Percentiles rank a stretch among this genome's conserved stretches.
phyloP scores from a whole-genome alignment of 257 asterid species.

The Asclepias syriaca region DNA sequence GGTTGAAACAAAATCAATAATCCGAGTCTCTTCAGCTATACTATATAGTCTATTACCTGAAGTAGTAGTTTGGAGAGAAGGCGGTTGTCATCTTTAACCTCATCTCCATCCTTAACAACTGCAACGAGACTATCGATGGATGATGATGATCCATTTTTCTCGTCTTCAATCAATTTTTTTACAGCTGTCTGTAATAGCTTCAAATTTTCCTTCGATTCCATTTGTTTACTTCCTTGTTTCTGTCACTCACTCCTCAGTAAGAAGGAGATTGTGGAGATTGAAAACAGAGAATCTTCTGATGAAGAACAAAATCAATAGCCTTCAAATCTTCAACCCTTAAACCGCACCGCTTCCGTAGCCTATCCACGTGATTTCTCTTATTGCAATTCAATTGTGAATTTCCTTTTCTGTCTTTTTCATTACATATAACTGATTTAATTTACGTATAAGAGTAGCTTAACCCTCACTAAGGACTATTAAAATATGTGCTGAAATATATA shows the following conservation, averaged over 20 bases:
- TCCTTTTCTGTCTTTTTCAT: background rate
- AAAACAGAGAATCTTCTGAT: background rate
- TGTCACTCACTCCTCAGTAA: background rate
- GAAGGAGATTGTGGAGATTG: background rate
- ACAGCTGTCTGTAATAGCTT: slow-evolving; percentile 33
- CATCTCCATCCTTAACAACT: slow-evolving; percentile 11
- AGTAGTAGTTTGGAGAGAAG: slow-evolving; percentile 29
- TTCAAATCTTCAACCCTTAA: background rate
- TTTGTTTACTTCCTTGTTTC: slow-evolving; percentile 7
- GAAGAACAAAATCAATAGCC: background rate
- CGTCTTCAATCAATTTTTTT: slow-evolving; percentile 29
- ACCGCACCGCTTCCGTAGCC: background rate
- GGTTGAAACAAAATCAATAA: background rate
- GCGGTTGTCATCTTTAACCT: slow-evolving; percentile 5
- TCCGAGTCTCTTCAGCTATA: background rate
- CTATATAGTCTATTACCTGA: slow-evolving; percentile 29
- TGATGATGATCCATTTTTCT: slow-evolving; percentile 19
- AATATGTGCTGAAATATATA: too few species aligned
- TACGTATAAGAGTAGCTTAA: too few species aligned
- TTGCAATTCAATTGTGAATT: background rate
- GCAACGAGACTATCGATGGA: slow-evolving; percentile 17
- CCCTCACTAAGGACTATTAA: too few species aligned
- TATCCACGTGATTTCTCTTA: background rate
- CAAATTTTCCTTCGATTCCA: slow-evolving; percentile 29
- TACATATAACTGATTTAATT: too few species aligned